Conservation (phyloP, 2,329 filamentous ascomycete species). For the Curvularia sp. region DNA sequence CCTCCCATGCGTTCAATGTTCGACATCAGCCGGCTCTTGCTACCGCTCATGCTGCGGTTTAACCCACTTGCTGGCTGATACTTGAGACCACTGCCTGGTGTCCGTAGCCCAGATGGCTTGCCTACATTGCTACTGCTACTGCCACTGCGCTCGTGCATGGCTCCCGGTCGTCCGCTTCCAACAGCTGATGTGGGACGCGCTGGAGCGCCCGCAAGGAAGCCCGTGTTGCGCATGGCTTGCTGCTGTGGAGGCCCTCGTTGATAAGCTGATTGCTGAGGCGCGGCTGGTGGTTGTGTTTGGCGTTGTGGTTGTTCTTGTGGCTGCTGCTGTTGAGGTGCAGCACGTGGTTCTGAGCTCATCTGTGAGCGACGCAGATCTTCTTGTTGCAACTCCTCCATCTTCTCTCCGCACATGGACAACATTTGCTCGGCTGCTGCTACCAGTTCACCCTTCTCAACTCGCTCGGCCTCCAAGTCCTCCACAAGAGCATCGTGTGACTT, state of each 20-base stretch:
- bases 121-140: slow-evolving; percentile 28
- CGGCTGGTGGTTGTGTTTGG: neutral
- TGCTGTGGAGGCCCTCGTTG: slow-evolving; percentile 26
- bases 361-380: slow-evolving; percentile 62
- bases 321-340: slow-evolving; percentile 20
- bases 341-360: slow-evolving; percentile 27
- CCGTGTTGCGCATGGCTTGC: slow-evolving; percentile 40
- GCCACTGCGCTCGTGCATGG: slow-evolving; percentile 23
- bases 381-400: slow-evolving; percentile 48
- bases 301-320: slow-evolving; percentile 11
- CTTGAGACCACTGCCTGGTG: slow-evolving; percentile 58
- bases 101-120: slow-evolving; percentile 65
- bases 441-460: slow-evolving; percentile 83
- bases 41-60: slow-evolving; percentile 43
- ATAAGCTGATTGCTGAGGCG: slow-evolving; percentile 15
- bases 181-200: slow-evolving; percentile 40
- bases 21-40: slow-evolving; percentile 77
- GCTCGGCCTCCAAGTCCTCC: slow-evolving; percentile 72
- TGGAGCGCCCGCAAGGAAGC: slow-evolving; percentile 40
- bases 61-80: slow-evolving; percentile 41
- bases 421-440: slow-evolving; percentile 84
- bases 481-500: slow-evolving; percentile 72
- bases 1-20: slow-evolving; percentile 89
- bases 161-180: slow-evolving; percentile 34
- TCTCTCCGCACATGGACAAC: slow-evolving; percentile 68